Base-by-base conservation (phyloP, 2,329 filamentous ascomycete species). In the Cordyceps fumosorosea region DNA sequence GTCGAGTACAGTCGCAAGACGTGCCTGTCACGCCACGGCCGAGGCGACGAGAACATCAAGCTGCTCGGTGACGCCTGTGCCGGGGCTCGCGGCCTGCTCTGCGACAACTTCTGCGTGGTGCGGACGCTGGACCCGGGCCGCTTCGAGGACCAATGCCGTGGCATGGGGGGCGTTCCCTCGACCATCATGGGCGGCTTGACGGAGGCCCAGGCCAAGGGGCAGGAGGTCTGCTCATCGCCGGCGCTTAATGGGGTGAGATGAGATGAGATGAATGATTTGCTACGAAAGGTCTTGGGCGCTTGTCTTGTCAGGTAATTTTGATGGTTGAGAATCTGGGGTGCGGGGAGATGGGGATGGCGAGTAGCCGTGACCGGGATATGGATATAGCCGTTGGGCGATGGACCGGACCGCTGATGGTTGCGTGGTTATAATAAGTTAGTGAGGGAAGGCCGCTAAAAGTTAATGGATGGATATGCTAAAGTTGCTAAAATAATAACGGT, bases 1-100 rank as follows among this genome's bases (percentile, higher is more conserved):
- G 47, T 60, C 48, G 48, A 60, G 57, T 60, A 60, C 50, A 60
- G 57, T 50, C 50, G 57, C 40, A 60, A 60, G 48, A 54, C 50
- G 18, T 60, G 57, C 40, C 57, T 34, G 24, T 60, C 57, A 18
- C 57, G 57, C 50, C 34, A 47, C 40, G 50, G 50, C 50, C 45
- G 18, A 8, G 57, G 57, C 50, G 48, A 44, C 22, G 57, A 60
- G 26, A 60, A 20, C 37, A 29, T 54, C 10, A 24, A 11, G 34
- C 26, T 60, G 26, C 48, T 60, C 32, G 26, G 20, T 50, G 40
- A 1, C 26, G 57, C 57, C 24, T 60, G 57, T 8, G n/a, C 10
- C 26, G 20, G 51, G 50, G 37, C 57, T n/a, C 48, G 57, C n/a
- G 57, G 50, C 18, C 24, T 40, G 7, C 5, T 54, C 24, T 54